A percentile compares a stretch with the other conserved stretches of the same genome.
Evolutionary conservation across 495 filamentous ascomycete genomes (phyloP).

Genomic region (Trichocladium uniseriatum): DNA sequence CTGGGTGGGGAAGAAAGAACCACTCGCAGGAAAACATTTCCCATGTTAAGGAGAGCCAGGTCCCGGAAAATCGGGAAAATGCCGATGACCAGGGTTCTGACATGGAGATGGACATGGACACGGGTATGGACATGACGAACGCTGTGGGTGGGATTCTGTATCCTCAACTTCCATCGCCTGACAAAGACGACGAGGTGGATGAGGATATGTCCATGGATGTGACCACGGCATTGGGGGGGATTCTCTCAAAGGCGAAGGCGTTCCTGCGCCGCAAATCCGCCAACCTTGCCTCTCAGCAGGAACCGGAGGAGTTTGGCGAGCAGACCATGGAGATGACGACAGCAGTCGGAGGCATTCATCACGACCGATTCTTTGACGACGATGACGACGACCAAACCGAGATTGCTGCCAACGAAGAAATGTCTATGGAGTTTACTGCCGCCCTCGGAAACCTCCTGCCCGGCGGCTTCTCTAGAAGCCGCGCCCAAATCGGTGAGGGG

Average conservation of each 20-base stretch:
- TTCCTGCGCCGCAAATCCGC: conserved; percentile 19
- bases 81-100: conserved; percentile 23
- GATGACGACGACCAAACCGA: conserved; percentile 23
- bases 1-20: conserved; percentile 37
- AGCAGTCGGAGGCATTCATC: conserved; percentile 57
- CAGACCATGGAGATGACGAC: conserved; percentile 73
- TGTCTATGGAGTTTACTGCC: conserved; percentile 77
- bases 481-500: conserved; percentile 17
- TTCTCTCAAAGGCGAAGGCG: conserved; percentile 45
- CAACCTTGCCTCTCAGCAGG: conserved; percentile 13
- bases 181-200: conserved; percentile 38
- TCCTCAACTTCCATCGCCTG: conserved; percentile 19
- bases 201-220: conserved; percentile 75
- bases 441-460: conserved; percentile 56
- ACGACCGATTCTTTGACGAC: conserved; percentile 16
- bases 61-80: conserved; percentile 7
- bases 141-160: conserved; percentile 49
- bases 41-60: conserved; percentile 5
- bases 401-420: conserved; percentile 47
- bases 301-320: conserved; percentile 34
- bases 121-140: conserved; percentile 48
- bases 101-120: conserved; percentile 37
- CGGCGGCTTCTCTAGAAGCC: conserved; percentile 26
- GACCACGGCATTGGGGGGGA: conserved; percentile 72
- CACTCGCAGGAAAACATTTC: conserved; percentile 4